These are phyloP conservation scores for Fonsecaea pedrosoi DNA, from an alignment of 2,329 filamentous ascomycete species.

Conservation along the genomic window DNA sequence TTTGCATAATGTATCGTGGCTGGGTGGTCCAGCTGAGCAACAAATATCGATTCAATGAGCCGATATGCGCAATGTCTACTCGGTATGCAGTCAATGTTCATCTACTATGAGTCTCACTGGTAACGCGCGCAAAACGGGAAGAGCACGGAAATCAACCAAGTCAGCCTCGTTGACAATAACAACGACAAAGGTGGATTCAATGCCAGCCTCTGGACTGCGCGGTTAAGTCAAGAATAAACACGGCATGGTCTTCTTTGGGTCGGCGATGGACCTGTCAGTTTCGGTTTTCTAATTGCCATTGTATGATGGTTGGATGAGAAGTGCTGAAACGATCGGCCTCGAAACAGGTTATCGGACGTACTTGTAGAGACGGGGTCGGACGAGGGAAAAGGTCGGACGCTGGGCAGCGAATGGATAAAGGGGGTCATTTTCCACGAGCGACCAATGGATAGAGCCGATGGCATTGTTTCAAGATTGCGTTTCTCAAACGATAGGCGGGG, in stretches of 20 bases:
- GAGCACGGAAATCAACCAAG: constrained; percentile 1
- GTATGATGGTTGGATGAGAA: constrained; percentile 10
- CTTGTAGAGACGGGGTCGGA: background rate
- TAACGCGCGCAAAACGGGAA: constrained; percentile 13
- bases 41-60: background rate
- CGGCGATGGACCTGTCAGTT: background rate
- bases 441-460: constrained; percentile 7
- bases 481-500: constrained; percentile 20
- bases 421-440: constrained; percentile 1
- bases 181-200: background rate
- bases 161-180: constrained; percentile 23
- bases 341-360: background rate
- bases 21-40: background rate
- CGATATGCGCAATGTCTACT: background rate
- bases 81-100: background rate
- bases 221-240: constrained; percentile 17
- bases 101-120: background rate
- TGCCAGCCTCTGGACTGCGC: constrained; percentile 12
- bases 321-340: background rate
- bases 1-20: constrained; percentile 2
- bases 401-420: constrained; percentile 16
- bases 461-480: constrained; percentile 11
- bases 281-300: constrained; percentile 5
- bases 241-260: constrained; percentile 1
- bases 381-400: constrained; percentile 4